phyloP scores from a whole-genome alignment of 495 filamentous ascomycete genomes.

The Wilcoxina mikolae region DNA sequence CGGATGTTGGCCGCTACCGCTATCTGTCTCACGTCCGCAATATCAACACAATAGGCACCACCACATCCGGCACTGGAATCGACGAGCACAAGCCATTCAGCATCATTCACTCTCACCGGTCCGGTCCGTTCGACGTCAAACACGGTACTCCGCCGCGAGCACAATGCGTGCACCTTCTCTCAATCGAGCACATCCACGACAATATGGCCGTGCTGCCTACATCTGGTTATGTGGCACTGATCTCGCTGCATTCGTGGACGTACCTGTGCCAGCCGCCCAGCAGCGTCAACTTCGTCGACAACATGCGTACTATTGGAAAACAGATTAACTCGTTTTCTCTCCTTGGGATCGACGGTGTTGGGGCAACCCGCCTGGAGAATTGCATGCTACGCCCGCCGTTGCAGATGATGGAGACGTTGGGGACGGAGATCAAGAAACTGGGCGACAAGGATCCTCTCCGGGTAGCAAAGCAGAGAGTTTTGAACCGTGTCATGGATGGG shows the following conservation, averaged over 20 bases:
- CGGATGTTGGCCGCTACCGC: constrained; percentile 24
- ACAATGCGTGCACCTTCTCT: constrained; percentile 32
- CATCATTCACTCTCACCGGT: constrained; percentile 30
- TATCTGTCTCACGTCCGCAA: constrained; percentile 35
- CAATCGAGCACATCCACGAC: constrained; percentile 30
- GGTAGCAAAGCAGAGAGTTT: no score
- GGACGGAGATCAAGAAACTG: no score
- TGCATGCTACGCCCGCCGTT: background rate
- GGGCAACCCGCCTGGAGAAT: no score
- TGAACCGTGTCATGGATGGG: constrained; percentile 31
- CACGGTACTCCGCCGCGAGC: constrained; percentile 13
- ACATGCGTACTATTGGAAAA: background rate
- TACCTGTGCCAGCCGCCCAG: constrained; percentile 33
- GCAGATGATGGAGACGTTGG: background rate
- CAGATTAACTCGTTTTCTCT: no score
- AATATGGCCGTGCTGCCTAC: background rate
- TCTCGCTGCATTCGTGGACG: constrained; percentile 35
- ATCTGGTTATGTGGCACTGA: constrained; percentile 28
- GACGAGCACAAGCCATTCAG: constrained; percentile 29
- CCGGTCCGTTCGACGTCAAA: constrained; percentile 26
- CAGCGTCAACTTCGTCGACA: constrained; percentile 18
- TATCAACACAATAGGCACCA: constrained; percentile 32
- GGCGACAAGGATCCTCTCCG: no score
- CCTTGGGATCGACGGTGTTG: no score
- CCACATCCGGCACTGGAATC: constrained; percentile 17